phyloP scores from a whole-genome alignment of 2,329 filamentous ascomycete species.

The Thelonectria blattea region DNA sequence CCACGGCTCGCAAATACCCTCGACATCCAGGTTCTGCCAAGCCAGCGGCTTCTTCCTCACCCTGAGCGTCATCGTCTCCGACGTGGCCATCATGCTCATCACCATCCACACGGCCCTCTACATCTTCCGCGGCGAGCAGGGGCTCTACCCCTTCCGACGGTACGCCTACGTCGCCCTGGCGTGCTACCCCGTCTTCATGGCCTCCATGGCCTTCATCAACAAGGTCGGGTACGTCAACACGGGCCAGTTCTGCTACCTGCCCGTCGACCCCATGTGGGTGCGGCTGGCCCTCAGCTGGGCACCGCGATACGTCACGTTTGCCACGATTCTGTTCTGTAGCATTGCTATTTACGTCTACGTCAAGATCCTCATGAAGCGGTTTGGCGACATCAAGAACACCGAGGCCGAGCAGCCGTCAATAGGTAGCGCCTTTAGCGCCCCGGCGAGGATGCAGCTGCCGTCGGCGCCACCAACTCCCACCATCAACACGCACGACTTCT shows the following conservation, averaged over 20 bases:
- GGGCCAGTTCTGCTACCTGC: constrained; percentile 74
- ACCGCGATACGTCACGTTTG: constrained; percentile 73
- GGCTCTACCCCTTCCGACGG: constrained; percentile 71
- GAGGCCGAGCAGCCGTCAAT: constrained; percentile 19
- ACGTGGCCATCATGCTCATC: constrained; percentile 75
- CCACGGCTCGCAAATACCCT: constrained; percentile 53
- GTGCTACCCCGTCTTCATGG: constrained; percentile 63
- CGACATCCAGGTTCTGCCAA: constrained; percentile 67
- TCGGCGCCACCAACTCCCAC: constrained; percentile 39
- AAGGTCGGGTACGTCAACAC: constrained; percentile 63
- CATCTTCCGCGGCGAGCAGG: constrained; percentile 68
- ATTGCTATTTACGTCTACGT: constrained; percentile 75
- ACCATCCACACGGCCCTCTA: constrained; percentile 75
- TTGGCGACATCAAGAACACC: constrained; percentile 35
- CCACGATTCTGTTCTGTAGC: constrained; percentile 69
- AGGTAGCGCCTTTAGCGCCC: constrained; percentile 19
- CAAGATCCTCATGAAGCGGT: constrained; percentile 49
- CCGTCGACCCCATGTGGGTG: constrained; percentile 71
- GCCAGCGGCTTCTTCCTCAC: constrained; percentile 71
- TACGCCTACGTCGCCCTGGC: constrained; percentile 64
- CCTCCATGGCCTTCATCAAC: constrained; percentile 68
- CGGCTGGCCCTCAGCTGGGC: constrained; percentile 73
- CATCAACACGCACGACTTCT: constrained; percentile 43
- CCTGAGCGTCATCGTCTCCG: constrained; percentile 71
- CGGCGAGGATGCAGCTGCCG: constrained; percentile 1